phyloP scores from a whole-genome alignment of 176 grass and related monocot genomes.

The Elymus sibiricus region DNA sequence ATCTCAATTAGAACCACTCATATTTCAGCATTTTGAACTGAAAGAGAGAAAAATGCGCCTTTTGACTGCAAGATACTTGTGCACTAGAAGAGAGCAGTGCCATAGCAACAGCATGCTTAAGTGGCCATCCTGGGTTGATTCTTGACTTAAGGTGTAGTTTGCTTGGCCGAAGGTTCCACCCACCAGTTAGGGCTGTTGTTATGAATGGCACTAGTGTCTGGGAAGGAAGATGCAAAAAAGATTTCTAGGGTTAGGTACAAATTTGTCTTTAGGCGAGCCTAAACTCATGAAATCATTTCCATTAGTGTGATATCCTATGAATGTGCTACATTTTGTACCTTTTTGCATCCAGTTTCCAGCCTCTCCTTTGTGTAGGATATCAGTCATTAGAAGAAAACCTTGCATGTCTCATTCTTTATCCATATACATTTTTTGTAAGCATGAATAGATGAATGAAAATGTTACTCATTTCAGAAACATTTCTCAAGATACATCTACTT shows the following conservation, averaged over 20 bases:
- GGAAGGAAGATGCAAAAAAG: not conserved
- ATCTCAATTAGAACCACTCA: not conserved
- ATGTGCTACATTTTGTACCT: not conserved
- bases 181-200: not conserved
- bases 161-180: not conserved
- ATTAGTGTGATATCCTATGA: not conserved
- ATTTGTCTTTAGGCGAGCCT: not conserved
- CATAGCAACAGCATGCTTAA: not conserved
- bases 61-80: not conserved
- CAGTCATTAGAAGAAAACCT: not conserved
- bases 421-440: not conserved
- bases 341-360: not conserved
- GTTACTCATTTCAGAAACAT: constrained; percentile 18
- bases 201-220: not conserved
- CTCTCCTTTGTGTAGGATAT: constrained; percentile 8
- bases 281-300: not conserved
- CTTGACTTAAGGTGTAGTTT: not conserved
- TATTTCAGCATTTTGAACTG: not conserved
- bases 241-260: not conserved
- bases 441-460: constrained; percentile 1
- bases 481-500: constrained; percentile 30
- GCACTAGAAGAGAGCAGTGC: not conserved
- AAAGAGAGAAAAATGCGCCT: not conserved
- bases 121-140: not conserved
- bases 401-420: not conserved